Evolutionary conservation across 306 rosid species (phyloP).

Genomic region (Boehmeria nivea): DNA sequence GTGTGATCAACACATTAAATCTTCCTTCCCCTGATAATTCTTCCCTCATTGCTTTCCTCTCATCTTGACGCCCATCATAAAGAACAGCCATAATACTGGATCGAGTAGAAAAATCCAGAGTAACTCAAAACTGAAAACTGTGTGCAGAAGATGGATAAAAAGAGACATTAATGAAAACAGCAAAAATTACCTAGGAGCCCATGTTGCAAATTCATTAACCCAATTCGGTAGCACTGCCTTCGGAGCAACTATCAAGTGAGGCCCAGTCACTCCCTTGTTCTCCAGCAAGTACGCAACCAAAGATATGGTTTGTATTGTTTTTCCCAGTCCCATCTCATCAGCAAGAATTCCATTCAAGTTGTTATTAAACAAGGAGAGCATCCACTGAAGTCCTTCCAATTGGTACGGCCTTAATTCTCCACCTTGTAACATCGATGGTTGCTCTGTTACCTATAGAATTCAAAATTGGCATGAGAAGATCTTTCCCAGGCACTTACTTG

Average conservation of each 20-base stretch:
- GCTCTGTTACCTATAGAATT: conserved; percentile 76
- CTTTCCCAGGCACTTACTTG: no score
- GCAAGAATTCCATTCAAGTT: conserved; percentile 96
- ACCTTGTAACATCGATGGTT: conserved; percentile 89
- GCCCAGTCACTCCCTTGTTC: conserved; percentile 84
- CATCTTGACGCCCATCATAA: conserved; percentile 89
- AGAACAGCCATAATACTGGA: conserved; percentile 76
- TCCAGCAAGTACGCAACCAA: conserved; percentile 82
- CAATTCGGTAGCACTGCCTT: conserved; percentile 98
- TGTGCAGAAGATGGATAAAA: conserved; percentile 7
- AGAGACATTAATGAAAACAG: conserved; percentile 8
- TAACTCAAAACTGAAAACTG: conserved; percentile 5
- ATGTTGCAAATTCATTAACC: conserved; percentile 77
- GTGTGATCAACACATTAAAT: conserved; percentile 86
- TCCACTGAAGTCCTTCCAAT: conserved; percentile 98
- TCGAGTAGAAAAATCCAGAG: conserved; percentile 23
- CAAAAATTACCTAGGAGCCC: conserved; percentile 94
- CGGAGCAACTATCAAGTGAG: conserved; percentile 97
- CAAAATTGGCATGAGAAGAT: conserved; percentile 13
- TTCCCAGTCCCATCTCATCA: conserved; percentile 99
- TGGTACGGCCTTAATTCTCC: conserved; percentile 94
- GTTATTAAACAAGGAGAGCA: conserved; percentile 95
- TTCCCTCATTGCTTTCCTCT: conserved; percentile 89
- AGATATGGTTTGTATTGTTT: conserved; percentile 95
- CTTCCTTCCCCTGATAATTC: conserved; percentile 87